phyloP scores from a whole-genome alignment of 2,329 filamentous ascomycete genomes.

The Aurifilum marmelostoma region DNA sequence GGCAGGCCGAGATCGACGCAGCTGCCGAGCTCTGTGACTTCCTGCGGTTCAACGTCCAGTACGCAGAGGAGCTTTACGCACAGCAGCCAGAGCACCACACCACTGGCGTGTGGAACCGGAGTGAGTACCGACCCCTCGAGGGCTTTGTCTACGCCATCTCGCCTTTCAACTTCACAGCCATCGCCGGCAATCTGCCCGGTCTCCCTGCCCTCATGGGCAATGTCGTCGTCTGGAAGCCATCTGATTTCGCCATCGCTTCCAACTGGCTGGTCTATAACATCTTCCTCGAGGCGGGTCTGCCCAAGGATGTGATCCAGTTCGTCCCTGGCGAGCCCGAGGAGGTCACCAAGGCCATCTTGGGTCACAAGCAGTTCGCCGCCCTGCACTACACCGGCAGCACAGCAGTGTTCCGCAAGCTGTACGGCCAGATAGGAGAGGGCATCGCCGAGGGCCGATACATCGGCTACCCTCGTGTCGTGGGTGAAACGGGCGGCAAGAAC shows the following conservation, averaged over 20 bases:
- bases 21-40: slow-evolving; percentile 94
- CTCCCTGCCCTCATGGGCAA: slow-evolving; percentile 90
- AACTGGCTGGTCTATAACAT: slow-evolving; percentile 92
- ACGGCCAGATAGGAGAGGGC: slow-evolving; percentile 81
- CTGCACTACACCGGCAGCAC: slow-evolving; percentile 96
- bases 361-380: slow-evolving; percentile 81
- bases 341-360: slow-evolving; percentile 77
- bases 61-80: slow-evolving; percentile 86
- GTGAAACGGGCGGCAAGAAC: slow-evolving; percentile 58
- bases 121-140: slow-evolving; percentile 87
- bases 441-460: slow-evolving; percentile 81
- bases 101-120: slow-evolving; percentile 85
- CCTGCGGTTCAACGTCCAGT: slow-evolving; percentile 91
- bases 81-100: slow-evolving; percentile 86
- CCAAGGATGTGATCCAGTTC: slow-evolving; percentile 89
- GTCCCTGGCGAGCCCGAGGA: slow-evolving; percentile 85
- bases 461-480: slow-evolving; percentile 65
- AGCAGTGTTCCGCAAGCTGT: slow-evolving; percentile 84
- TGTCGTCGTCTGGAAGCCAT: slow-evolving; percentile 97
- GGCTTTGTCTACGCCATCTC: slow-evolving; percentile 94
- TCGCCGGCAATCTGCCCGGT: slow-evolving; percentile 82
- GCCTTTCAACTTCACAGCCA: slow-evolving; percentile 97
- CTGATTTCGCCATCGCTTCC: slow-evolving; percentile 82
- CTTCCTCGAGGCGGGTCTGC: slow-evolving; percentile 86
- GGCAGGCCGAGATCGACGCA: slow-evolving; percentile 98